Percentiles rank a stretch among this genome's conserved stretches.
Conservation (phyloP, 2,329 filamentous ascomycete genomes). For the Colletotrichum liriopes region DNA sequence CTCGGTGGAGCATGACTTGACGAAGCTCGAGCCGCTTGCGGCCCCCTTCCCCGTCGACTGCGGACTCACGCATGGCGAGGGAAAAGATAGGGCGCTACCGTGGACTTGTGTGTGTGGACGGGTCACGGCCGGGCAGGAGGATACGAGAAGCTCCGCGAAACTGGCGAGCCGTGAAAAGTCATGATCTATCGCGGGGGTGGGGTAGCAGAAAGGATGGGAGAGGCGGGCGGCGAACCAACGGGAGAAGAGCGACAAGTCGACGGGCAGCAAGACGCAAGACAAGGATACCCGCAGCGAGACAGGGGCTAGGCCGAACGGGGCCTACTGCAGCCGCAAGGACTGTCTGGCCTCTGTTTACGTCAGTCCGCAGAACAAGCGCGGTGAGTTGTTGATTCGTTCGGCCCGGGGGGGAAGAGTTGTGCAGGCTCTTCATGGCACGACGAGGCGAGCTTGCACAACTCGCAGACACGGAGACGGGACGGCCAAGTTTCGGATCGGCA, state of each 20-base stretch:
- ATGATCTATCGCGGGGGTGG: conserved; percentile 39
- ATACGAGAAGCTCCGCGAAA: no score
- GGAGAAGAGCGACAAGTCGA: conserved; percentile 1
- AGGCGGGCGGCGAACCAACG: conserved; percentile 1
- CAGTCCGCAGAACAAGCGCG: conserved; percentile 16
- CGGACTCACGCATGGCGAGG: conserved; percentile 25
- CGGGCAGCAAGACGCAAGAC: background rate
- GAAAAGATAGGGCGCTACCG: conserved; percentile 24
- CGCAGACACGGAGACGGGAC: background rate
- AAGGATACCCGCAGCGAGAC: conserved; percentile 1
- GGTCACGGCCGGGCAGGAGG: background rate
- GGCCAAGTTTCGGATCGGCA: conserved; percentile 31
- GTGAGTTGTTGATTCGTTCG: background rate
- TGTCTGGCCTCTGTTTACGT: conserved; percentile 6
- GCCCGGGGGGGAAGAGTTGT: background rate
- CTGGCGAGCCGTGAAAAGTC: background rate
- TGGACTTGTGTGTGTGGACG: background rate
- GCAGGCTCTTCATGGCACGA: background rate
- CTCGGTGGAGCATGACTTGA: conserved; percentile 32
- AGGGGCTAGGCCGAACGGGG: conserved; percentile 28
- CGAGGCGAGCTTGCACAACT: no score
- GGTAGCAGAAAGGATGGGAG: background rate
- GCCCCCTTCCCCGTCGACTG: background rate
- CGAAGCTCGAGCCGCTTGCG: conserved; percentile 41
- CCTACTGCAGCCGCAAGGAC: conserved; percentile 14